A percentile compares a stretch with the other conserved stretches of the same genome.
Conservation (phyloP, 495 filamentous ascomycete genomes). For the Podospora tetraspora region DNA sequence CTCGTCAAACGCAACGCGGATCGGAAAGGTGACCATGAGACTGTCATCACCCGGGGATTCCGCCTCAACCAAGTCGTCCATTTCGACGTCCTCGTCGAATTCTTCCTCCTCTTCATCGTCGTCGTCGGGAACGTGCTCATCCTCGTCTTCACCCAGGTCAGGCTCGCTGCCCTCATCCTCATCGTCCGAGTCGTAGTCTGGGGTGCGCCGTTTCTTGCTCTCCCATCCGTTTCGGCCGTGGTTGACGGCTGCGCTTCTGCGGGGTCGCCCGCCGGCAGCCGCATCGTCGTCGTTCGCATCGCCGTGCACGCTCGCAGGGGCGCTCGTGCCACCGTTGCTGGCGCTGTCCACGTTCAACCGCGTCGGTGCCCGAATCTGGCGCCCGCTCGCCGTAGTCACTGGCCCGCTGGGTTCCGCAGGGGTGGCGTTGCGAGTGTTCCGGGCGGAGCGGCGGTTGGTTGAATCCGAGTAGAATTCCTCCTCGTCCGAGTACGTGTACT, state of each 20-base stretch:
- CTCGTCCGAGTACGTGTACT: conserved; percentile 92
- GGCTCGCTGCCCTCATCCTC: conserved; percentile 59
- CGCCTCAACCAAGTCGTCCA: conserved; percentile 48
- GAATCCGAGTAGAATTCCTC: conserved; percentile 68
- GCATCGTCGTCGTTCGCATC: conserved; percentile 27
- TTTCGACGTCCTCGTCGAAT: conserved; percentile 52
- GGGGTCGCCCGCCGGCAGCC: conserved; percentile 30
- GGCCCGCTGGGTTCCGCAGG: conserved; percentile 66
- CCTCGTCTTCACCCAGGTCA: conserved; percentile 56
- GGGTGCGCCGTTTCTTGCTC: conserved; percentile 57
- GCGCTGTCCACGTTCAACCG: conserved; percentile 72
- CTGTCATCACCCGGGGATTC: conserved; percentile 12
- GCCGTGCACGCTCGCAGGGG: conserved; percentile 32
- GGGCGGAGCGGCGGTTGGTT: conserved; percentile 63
- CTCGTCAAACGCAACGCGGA: conserved; percentile 30
- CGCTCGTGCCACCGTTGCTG: conserved; percentile 37
- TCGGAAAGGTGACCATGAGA: conserved; percentile 56
- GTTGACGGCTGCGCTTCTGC: conserved; percentile 39
- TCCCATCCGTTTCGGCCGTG: conserved; percentile 47
- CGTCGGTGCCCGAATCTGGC: conserved; percentile 72
- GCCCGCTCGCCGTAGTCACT: conserved; percentile 83
- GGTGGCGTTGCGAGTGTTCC: conserved; percentile 66
- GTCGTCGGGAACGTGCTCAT: conserved; percentile 45
- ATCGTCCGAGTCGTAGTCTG: conserved; percentile 66
- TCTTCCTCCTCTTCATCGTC: conserved; percentile 56